Base-by-base conservation (phyloP, 2,329 filamentous ascomycete species). In the Cladosporium halotolerans region DNA sequence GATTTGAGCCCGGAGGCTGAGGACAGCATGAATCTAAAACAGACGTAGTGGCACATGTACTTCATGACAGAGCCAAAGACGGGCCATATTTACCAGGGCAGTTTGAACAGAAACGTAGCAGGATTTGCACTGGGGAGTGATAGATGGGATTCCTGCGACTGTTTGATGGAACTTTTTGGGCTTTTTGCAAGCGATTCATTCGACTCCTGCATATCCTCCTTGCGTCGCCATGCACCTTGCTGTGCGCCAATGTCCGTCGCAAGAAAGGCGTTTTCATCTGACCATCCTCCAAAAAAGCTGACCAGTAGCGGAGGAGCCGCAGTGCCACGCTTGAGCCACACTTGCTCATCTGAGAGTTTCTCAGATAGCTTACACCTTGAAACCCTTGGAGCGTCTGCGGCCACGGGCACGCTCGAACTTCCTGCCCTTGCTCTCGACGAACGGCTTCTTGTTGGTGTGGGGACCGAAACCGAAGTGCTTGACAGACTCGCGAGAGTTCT, bases 351-450 rank as follows among this genome's bases (percentile, higher is more conserved):
- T 36, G 32, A 32, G 18, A 36, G 14, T 28, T 36, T 18, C 32
- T 5, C 32, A 38, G 45, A 36, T 34, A 34, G 51, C 74, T 89
- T 96, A 99, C 75, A 99, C 93, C 90, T 99, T 99, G 91, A 99
- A 99, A 84, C 95, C 93, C 72, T 88, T 85, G 70, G 91, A 97
- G 76, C 90, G 83, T 86, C 93, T 95, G 79, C 93, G 91, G 78
- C 93, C 95, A 93, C 93, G 91, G 72, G 91, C 93, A 72, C 85
- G 84, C 86, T 99, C 95, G 82, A 99, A 99, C 84, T 99, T 99
- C 79, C 93, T 88, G 72, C 95, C 95, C 88, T 99, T 99, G 82
- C 89, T 95, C 78, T 89, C 83, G 71, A 99, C 83, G 69, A 95
- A 88, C 67, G 92, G 92, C 84, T 96, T 97, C 92, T 97, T 99